Evolutionary conservation across 345 rosid genomes (phyloP).

Genomic region (Erucastrum elatum): DNA sequence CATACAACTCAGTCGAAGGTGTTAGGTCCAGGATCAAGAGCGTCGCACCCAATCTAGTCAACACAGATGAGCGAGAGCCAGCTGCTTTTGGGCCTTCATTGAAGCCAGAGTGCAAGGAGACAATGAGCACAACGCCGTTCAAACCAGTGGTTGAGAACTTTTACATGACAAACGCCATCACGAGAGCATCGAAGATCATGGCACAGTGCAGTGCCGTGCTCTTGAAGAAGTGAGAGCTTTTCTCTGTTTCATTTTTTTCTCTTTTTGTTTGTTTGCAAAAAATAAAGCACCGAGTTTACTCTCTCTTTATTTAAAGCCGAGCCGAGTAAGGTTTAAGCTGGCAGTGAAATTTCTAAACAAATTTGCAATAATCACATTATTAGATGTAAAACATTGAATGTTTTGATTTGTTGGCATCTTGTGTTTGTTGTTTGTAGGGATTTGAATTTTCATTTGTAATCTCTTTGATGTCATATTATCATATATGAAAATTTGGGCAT

Average conservation of each 20-base stretch:
- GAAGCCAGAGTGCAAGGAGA: slow-evolving; percentile 52
- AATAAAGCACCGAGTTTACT: slow-evolving; percentile 39
- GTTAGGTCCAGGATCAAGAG: slow-evolving; percentile 68
- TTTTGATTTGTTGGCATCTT: neutral
- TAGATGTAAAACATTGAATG: slow-evolving; percentile 18
- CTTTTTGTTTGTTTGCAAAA: neutral
- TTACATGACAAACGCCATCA: slow-evolving; percentile 93
- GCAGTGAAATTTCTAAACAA: slow-evolving; percentile 21
- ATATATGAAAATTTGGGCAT: neutral
- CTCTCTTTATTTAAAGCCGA: slow-evolving; percentile 11
- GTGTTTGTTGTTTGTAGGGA: neutral
- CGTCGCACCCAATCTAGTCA: slow-evolving; percentile 86
- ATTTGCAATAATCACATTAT: slow-evolving; percentile 20
- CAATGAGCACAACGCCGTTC: slow-evolving; percentile 59
- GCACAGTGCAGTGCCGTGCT: slow-evolving; percentile 90
- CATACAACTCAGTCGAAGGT: slow-evolving; percentile 69
- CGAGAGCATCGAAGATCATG: slow-evolving; percentile 98
- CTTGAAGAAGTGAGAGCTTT: slow-evolving; percentile 60
- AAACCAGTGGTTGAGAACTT: slow-evolving; percentile 64
- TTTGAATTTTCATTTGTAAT: neutral
- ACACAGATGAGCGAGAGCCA: slow-evolving; percentile 73
- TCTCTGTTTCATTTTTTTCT: slow-evolving; percentile 24
- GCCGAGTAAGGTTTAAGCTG: slow-evolving; percentile 15
- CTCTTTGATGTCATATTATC: neutral
- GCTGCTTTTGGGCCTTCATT: slow-evolving; percentile 66